Conservation (phyloP, 495 filamentous ascomycete species). For the Neurospora intermedia region DNA sequence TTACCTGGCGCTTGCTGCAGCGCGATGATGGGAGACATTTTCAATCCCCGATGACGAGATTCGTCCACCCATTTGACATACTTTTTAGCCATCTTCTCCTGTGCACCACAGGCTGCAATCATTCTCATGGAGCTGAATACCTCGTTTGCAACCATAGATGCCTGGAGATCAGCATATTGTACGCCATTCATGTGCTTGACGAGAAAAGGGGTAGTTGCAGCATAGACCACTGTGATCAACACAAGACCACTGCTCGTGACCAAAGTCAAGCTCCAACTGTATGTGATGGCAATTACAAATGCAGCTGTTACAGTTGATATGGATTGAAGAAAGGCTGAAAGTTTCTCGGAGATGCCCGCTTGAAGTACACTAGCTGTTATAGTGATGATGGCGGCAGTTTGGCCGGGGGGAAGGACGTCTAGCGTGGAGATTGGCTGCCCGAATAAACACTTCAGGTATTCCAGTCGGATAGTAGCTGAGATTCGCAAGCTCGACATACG, state of each 20-base stretch:
- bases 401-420: slow-evolving; percentile 42
- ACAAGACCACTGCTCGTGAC: slow-evolving; percentile 46
- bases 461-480: slow-evolving; percentile 42
- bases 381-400: slow-evolving; percentile 51
- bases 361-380: slow-evolving; percentile 54
- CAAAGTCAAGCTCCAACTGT: slow-evolving; percentile 47
- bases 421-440: slow-evolving; percentile 41
- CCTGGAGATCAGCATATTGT: slow-evolving; percentile 48
- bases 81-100: slow-evolving; percentile 39
- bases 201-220: slow-evolving; percentile 42
- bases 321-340: slow-evolving; percentile 43
- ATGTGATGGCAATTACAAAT: slow-evolving; percentile 43
- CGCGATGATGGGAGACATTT: slow-evolving; percentile 38
- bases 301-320: slow-evolving; percentile 40
- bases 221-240: slow-evolving; percentile 46
- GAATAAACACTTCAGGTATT: slow-evolving; percentile 42
- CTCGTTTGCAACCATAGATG: slow-evolving; percentile 50
- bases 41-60: slow-evolving; percentile 42
- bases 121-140: slow-evolving; percentile 46
- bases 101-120: slow-evolving; percentile 53
- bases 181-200: slow-evolving; percentile 45
- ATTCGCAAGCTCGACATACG: slow-evolving; percentile 44
- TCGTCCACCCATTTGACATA: slow-evolving; percentile 49
- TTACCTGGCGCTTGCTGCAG: slow-evolving; percentile 32
- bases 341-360: slow-evolving; percentile 54